Evolutionary conservation across 768 basidiomycete species (phyloP), one percentile per base, ranked within the genome.

Genomic region (Tylopilus plumbeoviolaceoides): DNA sequence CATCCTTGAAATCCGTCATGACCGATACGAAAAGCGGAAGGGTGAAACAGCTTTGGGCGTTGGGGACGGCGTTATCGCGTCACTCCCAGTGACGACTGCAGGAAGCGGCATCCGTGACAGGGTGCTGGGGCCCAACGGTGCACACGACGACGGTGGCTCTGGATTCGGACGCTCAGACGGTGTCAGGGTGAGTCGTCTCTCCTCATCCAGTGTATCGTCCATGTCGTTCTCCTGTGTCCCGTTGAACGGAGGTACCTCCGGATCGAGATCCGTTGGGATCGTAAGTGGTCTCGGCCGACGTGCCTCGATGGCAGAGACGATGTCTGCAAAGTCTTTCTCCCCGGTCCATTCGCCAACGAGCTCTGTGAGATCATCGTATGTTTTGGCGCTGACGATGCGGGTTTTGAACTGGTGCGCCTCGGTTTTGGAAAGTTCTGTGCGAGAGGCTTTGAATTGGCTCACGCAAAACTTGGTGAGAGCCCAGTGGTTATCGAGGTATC

Each of bases 401-500:
- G 83, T 75, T 46, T 79, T 78, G 44, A 85, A 68, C 3, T 71
- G 69, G 48, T 80, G 84, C 4, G 82, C 78, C 31, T 87, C 80
- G 1, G 76, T 69, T 62, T 86, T 90, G 33, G 74, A 78, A 41
- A 83, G 70, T 7, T 75, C 73, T 2, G 79, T 69, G 38, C 84
- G 81, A 3, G 77, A 67, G 3, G 83, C 84, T 62, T 87, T 88
- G 78, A 95, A 91, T 65, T 93, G 90, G 14, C 78, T 76, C 25
- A 89, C 72, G 59, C 93, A 91, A 70, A 92, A 95, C 65, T 95
- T 95, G 23, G 94, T 94, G 48, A 88, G 81, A 15, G 84, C 75
- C 81, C 84, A 95, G 63, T 88, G 78, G 62, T 94, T 87, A 53
- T 83, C 78, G 9, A 93, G 72, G 63, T 92, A 91, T 68, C 80